phyloP scores from a whole-genome alignment of 306 rosid genomes.

The Cucumis hystrix region DNA sequence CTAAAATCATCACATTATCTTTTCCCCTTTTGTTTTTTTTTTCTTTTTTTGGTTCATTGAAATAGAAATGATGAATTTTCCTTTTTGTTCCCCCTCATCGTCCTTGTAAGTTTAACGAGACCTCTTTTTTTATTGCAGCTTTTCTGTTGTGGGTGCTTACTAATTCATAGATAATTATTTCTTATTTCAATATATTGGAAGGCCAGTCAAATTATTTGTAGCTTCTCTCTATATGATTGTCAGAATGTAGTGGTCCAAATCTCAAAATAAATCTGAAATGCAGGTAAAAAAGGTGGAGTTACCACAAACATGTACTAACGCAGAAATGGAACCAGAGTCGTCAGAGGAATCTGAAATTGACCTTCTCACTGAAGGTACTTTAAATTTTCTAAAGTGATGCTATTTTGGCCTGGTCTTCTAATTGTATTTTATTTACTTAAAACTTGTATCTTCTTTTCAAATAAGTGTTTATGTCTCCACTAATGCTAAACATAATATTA shows the following conservation, averaged over 20 bases:
- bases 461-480: too few species aligned
- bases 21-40: too few species aligned
- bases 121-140: neutral
- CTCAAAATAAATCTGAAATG: conserved; percentile 12
- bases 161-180: neutral
- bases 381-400: neutral
- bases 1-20: too few species aligned
- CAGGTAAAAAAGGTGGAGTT: conserved; percentile 58
- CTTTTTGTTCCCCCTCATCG: neutral
- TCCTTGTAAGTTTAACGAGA: neutral
- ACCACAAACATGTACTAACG: conserved; percentile 16
- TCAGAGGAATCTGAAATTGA: conserved; percentile 25
- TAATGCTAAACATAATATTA: too few species aligned
- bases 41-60: neutral
- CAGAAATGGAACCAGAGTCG: conserved; percentile 26
- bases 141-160: neutral
- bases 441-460: too few species aligned
- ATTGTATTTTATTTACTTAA: too few species aligned
- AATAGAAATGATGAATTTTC: neutral
- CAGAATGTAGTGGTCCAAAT: neutral
- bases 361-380: conserved; percentile 38
- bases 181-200: neutral
- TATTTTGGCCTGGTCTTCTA: neutral
- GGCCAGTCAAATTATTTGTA: neutral
- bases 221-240: conserved; percentile 5